Evolutionary conservation across 129 eudicot genomes (phyloP).

Genomic region (Centrapalus pauciflorus): DNA sequence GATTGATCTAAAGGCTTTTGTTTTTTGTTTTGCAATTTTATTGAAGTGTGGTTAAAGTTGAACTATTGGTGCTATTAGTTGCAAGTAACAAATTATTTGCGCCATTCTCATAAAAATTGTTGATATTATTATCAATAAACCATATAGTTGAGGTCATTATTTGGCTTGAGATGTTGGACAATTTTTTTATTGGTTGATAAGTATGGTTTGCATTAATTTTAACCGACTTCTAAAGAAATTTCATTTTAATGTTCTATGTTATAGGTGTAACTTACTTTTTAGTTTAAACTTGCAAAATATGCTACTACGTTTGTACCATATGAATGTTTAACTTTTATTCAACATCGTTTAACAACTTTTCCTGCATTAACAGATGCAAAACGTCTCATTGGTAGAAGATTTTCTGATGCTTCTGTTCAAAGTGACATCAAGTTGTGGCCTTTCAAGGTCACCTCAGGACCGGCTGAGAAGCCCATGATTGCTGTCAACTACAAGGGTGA

Average conservation of each 20-base stretch:
- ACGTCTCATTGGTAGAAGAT: conserved; percentile 54
- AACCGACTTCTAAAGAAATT: not conserved
- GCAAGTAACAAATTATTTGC: not conserved
- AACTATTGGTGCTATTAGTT: not conserved
- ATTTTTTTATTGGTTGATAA: too few relatives aligned
- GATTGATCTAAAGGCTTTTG: too few relatives aligned
- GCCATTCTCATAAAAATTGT: not conserved
- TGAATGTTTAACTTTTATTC: not conserved
- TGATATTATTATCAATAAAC: too few relatives aligned
- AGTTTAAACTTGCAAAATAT: too few relatives aligned
- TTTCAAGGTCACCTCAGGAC: conserved; percentile 43
- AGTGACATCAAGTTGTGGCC: conserved; percentile 56
- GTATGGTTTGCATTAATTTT: too few relatives aligned
- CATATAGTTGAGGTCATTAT: not conserved
- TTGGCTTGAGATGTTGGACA: too few relatives aligned
- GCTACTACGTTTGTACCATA: too few relatives aligned
- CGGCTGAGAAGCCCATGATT: conserved; percentile 56
- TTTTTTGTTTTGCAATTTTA: not conserved
- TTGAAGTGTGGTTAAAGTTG: not conserved
- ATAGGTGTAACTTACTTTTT: too few relatives aligned
- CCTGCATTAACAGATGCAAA: conserved; percentile 35
- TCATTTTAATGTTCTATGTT: too few relatives aligned
- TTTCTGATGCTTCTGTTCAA: conserved; percentile 39
- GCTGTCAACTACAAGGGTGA: conserved; percentile 47
- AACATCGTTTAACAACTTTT: not conserved